These are phyloP conservation scores for Protomyces inundatus DNA, from an alignment of 1,139 yeast species.

Conservation along the genomic window DNA sequence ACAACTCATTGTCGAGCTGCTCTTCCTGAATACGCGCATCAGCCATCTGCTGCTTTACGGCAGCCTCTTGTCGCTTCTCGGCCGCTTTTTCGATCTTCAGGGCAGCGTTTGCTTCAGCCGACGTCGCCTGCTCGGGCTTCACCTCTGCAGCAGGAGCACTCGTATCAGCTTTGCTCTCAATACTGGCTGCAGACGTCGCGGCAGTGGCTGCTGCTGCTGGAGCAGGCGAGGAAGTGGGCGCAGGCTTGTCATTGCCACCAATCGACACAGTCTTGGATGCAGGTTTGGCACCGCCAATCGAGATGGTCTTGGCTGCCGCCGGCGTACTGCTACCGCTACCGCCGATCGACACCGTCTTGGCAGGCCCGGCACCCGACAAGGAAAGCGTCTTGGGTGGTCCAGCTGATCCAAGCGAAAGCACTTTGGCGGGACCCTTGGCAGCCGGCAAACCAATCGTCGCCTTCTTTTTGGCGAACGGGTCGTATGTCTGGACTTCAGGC, in stretches of 20 bases:
- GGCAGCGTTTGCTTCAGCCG: conserved; percentile 32
- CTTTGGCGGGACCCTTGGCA: conserved; percentile 28
- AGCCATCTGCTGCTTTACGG: conserved; percentile 35
- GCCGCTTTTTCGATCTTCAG: conserved; percentile 33
- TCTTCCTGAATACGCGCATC: conserved; percentile 73
- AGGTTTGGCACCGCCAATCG: conserved; percentile 10
- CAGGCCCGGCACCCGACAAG: conserved; percentile 15
- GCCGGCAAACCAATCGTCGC: conserved; percentile 5
- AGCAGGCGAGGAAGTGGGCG: conserved; percentile 32
- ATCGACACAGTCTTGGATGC: conserved; percentile 23
- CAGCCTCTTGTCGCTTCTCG: conserved; percentile 42
- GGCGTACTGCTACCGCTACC: not conserved
- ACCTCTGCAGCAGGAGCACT: conserved; percentile 29
- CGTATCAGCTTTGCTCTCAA: conserved; percentile 25
- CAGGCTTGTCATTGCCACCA: conserved; percentile 26
- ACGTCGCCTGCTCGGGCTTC: conserved; percentile 33
- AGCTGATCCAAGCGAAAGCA: conserved; percentile 21
- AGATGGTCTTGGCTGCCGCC: conserved; percentile 10
- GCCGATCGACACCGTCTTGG: conserved; percentile 23
- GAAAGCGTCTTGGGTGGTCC: conserved; percentile 21
- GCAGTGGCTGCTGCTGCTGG: conserved; percentile 32
- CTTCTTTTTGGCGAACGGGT: conserved; percentile 15
- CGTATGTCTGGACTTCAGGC: conserved; percentile 8
- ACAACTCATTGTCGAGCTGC: conserved; percentile 78
- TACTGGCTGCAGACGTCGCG: conserved; percentile 16